These are phyloP conservation scores for Coprinopsis sp. DNA, from an alignment of 768 basidiomycete genomes.

Conservation along the genomic window DNA sequence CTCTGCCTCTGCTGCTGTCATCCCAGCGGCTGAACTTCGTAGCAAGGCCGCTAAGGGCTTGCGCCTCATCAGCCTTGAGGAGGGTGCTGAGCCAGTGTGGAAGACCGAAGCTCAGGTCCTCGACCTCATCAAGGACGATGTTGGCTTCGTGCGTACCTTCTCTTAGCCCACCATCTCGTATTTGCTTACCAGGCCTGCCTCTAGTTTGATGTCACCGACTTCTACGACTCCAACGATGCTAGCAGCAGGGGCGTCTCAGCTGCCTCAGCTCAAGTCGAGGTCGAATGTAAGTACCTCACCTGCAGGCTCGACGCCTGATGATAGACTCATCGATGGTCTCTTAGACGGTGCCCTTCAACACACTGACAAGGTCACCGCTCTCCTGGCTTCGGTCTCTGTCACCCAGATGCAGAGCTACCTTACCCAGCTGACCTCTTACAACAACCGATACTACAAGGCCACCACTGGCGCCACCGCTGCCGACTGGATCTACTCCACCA, in stretches of 20 bases:
- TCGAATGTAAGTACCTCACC: background rate
- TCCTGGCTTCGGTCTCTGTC: slow-evolving; percentile 20
- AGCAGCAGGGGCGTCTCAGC: too few species aligned
- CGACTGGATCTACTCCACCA: slow-evolving; percentile 27
- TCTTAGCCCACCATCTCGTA: background rate
- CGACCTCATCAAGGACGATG: slow-evolving; percentile 19
- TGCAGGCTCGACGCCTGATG: background rate
- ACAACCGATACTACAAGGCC: slow-evolving; percentile 32
- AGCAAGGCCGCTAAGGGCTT: slow-evolving; percentile 27
- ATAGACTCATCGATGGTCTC: background rate
- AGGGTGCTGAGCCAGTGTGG: slow-evolving; percentile 27
- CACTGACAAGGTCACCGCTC: slow-evolving; percentile 18
- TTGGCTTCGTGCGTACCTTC: slow-evolving; percentile 20
- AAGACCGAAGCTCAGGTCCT: slow-evolving; percentile 28
- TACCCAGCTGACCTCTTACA: slow-evolving; percentile 27
- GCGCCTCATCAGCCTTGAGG: slow-evolving; percentile 26
- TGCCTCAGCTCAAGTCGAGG: too few species aligned
- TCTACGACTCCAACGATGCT: slow-evolving; percentile 21
- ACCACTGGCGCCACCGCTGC: slow-evolving; percentile 27
- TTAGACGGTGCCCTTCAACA: slow-evolving; percentile 24
- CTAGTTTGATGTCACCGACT: slow-evolving; percentile 32
- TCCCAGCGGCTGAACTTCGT: slow-evolving; percentile 18
- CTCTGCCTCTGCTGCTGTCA: background rate
- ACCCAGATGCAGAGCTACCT: slow-evolving; percentile 26
- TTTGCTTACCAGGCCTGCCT: background rate